These are phyloP conservation scores for Syncephalastrum racemosum DNA, from an alignment of 371 early-diverging fungal species.

Conservation along the genomic window DNA sequence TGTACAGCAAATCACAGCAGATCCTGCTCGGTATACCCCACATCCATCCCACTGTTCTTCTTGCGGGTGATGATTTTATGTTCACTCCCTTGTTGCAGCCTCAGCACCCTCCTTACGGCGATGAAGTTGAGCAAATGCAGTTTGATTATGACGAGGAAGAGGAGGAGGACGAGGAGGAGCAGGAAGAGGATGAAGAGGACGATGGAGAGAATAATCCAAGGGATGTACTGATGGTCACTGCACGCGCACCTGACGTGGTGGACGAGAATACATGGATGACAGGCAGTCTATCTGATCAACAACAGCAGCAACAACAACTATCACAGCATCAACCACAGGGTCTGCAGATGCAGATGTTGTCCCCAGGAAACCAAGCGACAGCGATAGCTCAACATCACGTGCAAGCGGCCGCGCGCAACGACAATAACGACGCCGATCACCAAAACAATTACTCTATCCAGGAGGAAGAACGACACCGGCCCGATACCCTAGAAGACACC, in stretches of 20 bases:
- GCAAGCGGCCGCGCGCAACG: too few relatives aligned
- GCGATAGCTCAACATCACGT: too few relatives aligned
- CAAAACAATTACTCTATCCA: too few relatives aligned
- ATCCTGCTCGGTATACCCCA: constrained; percentile 38
- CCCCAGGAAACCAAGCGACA: too few relatives aligned
- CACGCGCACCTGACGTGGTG: constrained; percentile 33
- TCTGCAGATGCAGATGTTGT: too few relatives aligned
- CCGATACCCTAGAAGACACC: constrained; percentile 8
- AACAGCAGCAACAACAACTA: constrained; percentile 14
- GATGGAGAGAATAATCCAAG: constrained; percentile 13
- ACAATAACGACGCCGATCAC: too few relatives aligned
- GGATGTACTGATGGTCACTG: constrained; percentile 23
- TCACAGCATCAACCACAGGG: not conserved
- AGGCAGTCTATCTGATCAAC: constrained; percentile 21
- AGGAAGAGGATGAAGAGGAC: constrained; percentile 25
- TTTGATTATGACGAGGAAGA: constrained; percentile 10
- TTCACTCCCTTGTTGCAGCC: constrained; percentile 39
- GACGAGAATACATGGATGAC: constrained; percentile 52
- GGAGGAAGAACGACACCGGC: not conserved
- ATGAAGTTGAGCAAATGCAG: constrained; percentile 16
- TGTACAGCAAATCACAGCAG: constrained; percentile 53
- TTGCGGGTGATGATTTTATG: constrained; percentile 49
- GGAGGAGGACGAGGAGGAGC: constrained; percentile 18
- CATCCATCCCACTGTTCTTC: constrained; percentile 36
- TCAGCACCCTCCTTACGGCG: constrained; percentile 15